Evolutionary conservation across 2,329 filamentous ascomycete genomes (phyloP).

Genomic region (Sclerotinia glacialis): DNA sequence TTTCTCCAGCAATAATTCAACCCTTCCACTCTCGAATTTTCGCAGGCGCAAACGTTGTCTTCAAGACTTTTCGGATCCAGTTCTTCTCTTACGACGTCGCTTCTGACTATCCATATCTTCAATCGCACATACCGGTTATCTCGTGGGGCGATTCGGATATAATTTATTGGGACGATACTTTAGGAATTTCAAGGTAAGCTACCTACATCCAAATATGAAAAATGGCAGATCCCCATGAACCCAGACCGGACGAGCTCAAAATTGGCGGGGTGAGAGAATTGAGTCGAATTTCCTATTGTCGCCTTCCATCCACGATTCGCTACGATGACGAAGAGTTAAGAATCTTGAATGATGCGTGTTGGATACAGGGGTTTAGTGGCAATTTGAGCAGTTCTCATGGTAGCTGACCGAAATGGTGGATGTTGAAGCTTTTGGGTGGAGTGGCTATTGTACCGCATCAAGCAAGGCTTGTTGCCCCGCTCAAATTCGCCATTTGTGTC

Average conservation of each 20-base stretch:
- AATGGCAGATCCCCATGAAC: constrained; percentile 30
- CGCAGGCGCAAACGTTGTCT: constrained; percentile 37
- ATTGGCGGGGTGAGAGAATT: neutral
- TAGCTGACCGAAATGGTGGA: neutral
- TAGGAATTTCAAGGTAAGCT: constrained; percentile 34
- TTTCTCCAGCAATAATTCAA: constrained; percentile 35
- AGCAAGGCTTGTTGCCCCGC: constrained; percentile 21
- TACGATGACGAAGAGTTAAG: neutral
- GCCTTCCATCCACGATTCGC: neutral
- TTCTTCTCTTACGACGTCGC: constrained; percentile 28
- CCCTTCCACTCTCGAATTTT: constrained; percentile 36
- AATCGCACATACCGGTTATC: constrained; percentile 31
- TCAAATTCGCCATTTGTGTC: constrained; percentile 9
- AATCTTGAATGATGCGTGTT: neutral
- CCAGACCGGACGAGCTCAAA: neutral
- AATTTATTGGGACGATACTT: constrained; percentile 30
- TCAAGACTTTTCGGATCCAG: constrained; percentile 31
- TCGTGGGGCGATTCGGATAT: constrained; percentile 34
- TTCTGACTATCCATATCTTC: constrained; percentile 29
- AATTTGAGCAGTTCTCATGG: constrained; percentile 14
- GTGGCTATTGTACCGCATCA: neutral
- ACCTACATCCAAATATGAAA: constrained; percentile 17
- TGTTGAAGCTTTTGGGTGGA: neutral
- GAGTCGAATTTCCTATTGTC: neutral
- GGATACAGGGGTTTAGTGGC: constrained; percentile 5